phyloP scores from a whole-genome alignment of 495 filamentous ascomycete species.

The Apiosordaria backusii region DNA sequence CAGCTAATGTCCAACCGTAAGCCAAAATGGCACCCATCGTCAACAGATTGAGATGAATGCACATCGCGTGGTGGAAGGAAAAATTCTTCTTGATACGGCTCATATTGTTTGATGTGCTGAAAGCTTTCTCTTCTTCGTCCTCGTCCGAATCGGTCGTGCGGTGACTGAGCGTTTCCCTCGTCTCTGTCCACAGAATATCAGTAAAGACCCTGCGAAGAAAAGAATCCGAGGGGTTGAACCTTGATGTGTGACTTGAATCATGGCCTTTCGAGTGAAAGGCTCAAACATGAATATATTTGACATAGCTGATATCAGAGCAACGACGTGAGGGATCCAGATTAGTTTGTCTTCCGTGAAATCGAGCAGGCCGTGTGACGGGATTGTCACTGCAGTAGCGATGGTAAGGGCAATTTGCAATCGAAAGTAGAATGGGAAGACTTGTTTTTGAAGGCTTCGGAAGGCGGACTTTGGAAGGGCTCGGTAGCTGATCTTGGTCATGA shows the following conservation, averaged over 20 bases:
- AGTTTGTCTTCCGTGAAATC: neutral
- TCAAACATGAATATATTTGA: neutral
- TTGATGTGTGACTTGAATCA: neutral
- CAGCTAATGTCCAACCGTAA: neutral
- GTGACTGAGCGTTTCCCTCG: neutral
- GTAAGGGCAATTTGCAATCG: neutral
- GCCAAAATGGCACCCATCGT: neutral
- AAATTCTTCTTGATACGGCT: neutral
- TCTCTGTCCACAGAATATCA: neutral
- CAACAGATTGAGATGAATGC: neutral
- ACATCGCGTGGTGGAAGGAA: neutral
- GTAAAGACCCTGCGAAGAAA: neutral
- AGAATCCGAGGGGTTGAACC: neutral
- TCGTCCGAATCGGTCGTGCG: neutral
- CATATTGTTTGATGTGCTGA: too few relatives aligned
- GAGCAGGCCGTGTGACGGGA: neutral
- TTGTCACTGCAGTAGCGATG: neutral
- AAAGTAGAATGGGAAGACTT: neutral
- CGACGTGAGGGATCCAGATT: neutral
- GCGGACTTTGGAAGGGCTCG: neutral
- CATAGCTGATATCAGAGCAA: neutral
- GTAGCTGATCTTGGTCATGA: neutral
- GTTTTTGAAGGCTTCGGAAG: neutral
- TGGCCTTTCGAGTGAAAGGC: neutral
- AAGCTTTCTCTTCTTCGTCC: neutral